Conservation (phyloP, 345 rosid genomes). For the Litchi chinensis region DNA sequence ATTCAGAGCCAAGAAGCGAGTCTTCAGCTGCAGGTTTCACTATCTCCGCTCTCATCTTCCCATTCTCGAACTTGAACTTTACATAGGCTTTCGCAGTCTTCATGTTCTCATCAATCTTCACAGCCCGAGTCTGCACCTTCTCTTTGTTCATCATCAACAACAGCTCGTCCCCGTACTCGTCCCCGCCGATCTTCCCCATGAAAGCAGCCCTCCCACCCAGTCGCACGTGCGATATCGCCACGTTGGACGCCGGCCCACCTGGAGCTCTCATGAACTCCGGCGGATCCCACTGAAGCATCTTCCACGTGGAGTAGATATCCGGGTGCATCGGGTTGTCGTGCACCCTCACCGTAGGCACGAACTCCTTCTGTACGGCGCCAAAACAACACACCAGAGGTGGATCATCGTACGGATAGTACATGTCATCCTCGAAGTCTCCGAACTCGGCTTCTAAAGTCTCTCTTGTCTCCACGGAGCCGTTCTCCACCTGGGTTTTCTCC, state of each 20-base stretch:
- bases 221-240: constrained; percentile 83
- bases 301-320: constrained; percentile 88
- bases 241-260: constrained; percentile 84
- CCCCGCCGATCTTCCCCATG: constrained; percentile 90
- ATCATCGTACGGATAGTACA: constrained; percentile 69
- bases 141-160: constrained; percentile 85
- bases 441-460: constrained; percentile 21
- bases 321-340: constrained; percentile 80
- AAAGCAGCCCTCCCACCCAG: constrained; percentile 92
- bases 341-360: constrained; percentile 80
- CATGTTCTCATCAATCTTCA: constrained; percentile 56
- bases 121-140: constrained; percentile 81
- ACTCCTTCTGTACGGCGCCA: constrained; percentile 82
- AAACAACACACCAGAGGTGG: constrained; percentile 91
- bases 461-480: constrained; percentile 19
- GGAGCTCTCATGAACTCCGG: constrained; percentile 89
- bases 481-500: constrained; percentile 27
- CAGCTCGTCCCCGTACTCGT: constrained; percentile 66
- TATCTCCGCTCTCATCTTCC: constrained; percentile 70
- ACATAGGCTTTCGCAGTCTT: constrained; percentile 69
- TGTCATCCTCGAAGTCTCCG: constrained; percentile 69
- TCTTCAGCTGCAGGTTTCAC: constrained; percentile 78
- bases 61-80: constrained; percentile 67
- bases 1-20: constrained; percentile 64
- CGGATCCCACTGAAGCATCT: constrained; percentile 94